A percentile compares a stretch with the other conserved stretches of the same genome.
These are phyloP conservation scores for Ophiostoma novo-ulmi DNA, from an alignment of 2,329 filamentous ascomycete genomes.

Conservation along the genomic window DNA sequence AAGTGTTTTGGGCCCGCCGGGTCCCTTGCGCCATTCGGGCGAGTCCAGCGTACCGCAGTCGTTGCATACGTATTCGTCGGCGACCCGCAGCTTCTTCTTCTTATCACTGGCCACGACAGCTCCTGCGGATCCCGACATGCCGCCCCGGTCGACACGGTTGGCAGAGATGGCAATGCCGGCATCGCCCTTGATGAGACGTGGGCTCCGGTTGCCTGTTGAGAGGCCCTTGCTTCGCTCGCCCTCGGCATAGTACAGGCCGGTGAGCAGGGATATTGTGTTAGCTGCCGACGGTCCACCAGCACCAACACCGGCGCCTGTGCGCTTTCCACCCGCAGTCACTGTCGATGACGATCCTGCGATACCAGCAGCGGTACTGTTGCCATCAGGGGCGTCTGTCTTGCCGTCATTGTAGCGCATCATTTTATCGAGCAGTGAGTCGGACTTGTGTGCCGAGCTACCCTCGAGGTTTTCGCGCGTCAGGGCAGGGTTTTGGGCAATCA, in stretches of 20 bases:
- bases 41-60: slow-evolving; percentile 92
- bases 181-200: slow-evolving; percentile 76
- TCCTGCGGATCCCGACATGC: slow-evolving; percentile 29
- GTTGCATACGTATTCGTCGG: slow-evolving; percentile 88
- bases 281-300: slow-evolving; percentile 49
- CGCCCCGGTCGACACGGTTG: slow-evolving; percentile 66
- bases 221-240: slow-evolving; percentile 85
- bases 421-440: slow-evolving; percentile 76
- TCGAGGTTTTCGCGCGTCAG: slow-evolving; percentile 78
- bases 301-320: not conserved
- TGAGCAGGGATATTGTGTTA: slow-evolving; percentile 89
- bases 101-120: slow-evolving; percentile 48
- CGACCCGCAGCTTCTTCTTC: slow-evolving; percentile 79
- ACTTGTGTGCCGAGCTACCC: slow-evolving; percentile 59
- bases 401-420: slow-evolving; percentile 72
- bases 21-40: slow-evolving; percentile 93
- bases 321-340: not conserved
- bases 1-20: slow-evolving; percentile 84
- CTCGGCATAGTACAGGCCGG: slow-evolving; percentile 78
- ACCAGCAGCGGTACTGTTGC: not conserved
- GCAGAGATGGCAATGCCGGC: slow-evolving; percentile 78
- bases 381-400: not conserved
- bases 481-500: slow-evolving; percentile 48
- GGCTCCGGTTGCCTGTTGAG: slow-evolving; percentile 77
- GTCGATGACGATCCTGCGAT: not conserved